phyloP scores from a whole-genome alignment of 305 asterid genomes.

The Ilex paraguariensis region DNA sequence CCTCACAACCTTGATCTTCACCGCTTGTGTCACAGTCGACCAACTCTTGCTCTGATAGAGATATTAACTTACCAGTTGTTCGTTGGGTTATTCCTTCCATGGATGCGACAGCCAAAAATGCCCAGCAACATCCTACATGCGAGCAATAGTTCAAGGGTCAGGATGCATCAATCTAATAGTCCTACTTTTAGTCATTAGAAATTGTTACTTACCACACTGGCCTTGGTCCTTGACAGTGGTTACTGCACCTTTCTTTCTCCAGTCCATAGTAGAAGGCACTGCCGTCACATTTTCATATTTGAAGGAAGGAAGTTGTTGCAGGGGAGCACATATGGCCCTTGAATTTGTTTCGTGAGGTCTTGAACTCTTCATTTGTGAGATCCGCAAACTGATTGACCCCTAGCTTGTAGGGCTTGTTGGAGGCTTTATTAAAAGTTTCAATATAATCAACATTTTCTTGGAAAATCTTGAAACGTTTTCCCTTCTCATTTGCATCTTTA shows the following conservation, averaged over 20 bases:
- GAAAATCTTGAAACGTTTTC: constrained; percentile 10
- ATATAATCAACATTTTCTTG: constrained; percentile 17
- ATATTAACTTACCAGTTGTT: background rate
- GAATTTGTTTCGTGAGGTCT: constrained; percentile 3
- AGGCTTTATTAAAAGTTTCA: constrained; percentile 16
- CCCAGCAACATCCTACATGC: background rate
- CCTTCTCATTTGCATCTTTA: constrained; percentile 9
- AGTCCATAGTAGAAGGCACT: constrained; percentile 9
- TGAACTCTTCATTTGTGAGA: constrained; percentile 19
- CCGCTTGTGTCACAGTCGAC: too few relatives aligned
- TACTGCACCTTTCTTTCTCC: constrained; percentile 15
- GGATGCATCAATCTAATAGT: background rate
- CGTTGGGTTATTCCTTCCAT: background rate
- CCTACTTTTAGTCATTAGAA: too few relatives aligned
- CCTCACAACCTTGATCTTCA: too few relatives aligned
- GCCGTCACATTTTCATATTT: constrained; percentile 11
- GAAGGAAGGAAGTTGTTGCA: constrained; percentile 8
- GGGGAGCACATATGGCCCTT: background rate
- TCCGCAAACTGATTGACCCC: background rate
- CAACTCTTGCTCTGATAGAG: constrained; percentile 3
- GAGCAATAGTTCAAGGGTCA: background rate
- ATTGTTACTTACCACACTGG: constrained; percentile 14
- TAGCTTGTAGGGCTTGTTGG: constrained; percentile 6
- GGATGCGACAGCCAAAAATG: background rate
- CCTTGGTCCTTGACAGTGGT: constrained; percentile 22